Evolutionary conservation across 176 grass and related monocot species (phyloP), one percentile per base, ranked within the genome.

Genomic region (Eremochloa ophiuroides): DNA sequence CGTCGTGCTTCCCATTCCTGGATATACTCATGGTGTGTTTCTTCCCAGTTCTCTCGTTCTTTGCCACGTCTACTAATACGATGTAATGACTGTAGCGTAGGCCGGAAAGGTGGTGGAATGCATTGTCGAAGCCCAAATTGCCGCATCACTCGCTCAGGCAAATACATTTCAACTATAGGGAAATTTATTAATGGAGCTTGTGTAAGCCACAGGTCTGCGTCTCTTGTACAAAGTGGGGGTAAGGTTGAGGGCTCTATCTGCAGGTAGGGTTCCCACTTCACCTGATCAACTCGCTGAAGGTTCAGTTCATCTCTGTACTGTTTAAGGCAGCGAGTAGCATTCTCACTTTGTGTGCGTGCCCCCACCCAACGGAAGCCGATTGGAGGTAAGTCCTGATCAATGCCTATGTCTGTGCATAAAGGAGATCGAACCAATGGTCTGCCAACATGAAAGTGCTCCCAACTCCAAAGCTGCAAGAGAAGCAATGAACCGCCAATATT

Each of bases 401-500:
- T 50, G 7, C 82, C 58, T 55, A 30, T 77, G 55, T 81, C 84
- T 47, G 55, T 35, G 42, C 48, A 80, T 37, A 29, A 33, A 31
- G 82, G 53, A 50, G 77, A 68, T 15, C 87, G 84, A 82, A 86
- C 84, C 77, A 84, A 66, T 69, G 91, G 87, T 62, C 87, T 83
- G 47, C 75, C 87, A 76, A 89, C 87, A 81, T 88, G 91, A 51
- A 82, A 93, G 47, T 16, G 87, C 82, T 93, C 91, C 91, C 91
- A 87, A 74, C 87, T 89, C 87, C 91, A 93, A 66, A 93, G 87
- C 73, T 93, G 91, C 79, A 93, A 80, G 35, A 93, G 82, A 75
- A 93, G 85, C 84, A 93, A 83, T 44, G 91, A 89, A 66, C 91
- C 91, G 33, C 60, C 87, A 38, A 83, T 93, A 68, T 89, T 84